Percentiles rank a stretch among this genome's conserved stretches.
These are phyloP conservation scores for Triangularia setosa DNA, from an alignment of 2,329 filamentous ascomycete genomes.

Conservation along the genomic window DNA sequence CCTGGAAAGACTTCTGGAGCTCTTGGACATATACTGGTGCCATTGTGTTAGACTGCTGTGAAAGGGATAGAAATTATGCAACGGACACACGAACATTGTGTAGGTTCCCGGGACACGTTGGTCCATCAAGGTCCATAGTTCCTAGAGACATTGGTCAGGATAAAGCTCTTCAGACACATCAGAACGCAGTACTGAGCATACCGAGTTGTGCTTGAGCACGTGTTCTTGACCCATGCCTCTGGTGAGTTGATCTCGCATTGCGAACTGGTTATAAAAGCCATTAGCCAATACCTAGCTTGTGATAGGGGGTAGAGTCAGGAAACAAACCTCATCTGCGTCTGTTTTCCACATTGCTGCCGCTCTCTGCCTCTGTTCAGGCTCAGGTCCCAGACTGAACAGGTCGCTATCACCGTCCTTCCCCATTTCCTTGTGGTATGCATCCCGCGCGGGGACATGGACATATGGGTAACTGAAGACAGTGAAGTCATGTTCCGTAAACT, in stretches of 20 bases:
- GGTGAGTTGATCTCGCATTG: background rate
- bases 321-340: background rate
- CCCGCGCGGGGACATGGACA: background rate
- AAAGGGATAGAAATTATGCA: no score
- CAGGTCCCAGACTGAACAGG: background rate
- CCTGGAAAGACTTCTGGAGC: conserved; percentile 13
- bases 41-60: no score
- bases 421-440: background rate
- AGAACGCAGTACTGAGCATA: background rate
- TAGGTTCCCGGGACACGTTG: background rate
- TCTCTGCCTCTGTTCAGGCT: background rate
- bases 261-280: background rate
- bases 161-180: background rate
- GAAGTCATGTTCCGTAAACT: background rate
- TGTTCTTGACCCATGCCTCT: background rate
- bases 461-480: background rate
- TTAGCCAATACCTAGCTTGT: background rate
- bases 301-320: background rate
- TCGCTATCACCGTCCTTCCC: background rate
- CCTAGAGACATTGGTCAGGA: background rate
- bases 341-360: background rate
- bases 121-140: background rate
- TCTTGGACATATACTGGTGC: conserved; percentile 9
- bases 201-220: background rate
- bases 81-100: background rate